Evolutionary conservation across 164 flowering plant species (phyloP), one percentile per base, ranked within the genome.

Genomic region (Magnolia sinica): DNA sequence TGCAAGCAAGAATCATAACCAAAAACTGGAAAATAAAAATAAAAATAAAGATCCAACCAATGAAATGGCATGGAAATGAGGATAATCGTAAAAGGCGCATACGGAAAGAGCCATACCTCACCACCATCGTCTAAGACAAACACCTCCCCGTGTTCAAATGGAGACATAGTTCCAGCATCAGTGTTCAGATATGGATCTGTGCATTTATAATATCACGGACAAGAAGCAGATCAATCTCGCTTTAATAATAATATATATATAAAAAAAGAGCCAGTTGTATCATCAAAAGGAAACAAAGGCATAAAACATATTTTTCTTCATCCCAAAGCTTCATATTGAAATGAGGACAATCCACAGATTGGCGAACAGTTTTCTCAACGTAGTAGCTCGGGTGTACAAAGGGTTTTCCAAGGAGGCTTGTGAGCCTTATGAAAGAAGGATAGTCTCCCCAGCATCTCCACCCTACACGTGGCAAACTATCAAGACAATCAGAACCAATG

Each of bases 121-220:
- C 98, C 97, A 18, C 99, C 99, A 79, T 95, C 99, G 79, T 95
- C 98, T 73, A 93, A 85, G 71, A 95, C 99, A 81, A 81, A 95
- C 71, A 95, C 98, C 82, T 95, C 98, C 2, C 98, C 98, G 64
- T 95, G 98, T 87, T 95, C 98, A 63, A 91, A 88, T 73, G 98
- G 98, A 63, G 98, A 93, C 98, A 95, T 95, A 0, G 98, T 95
- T 78, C 98, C 98, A 8, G 98, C 98, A 85, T 95, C 98, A 29
- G 89, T 91, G 82, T 95, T 95, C 79, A 95, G 74, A 82, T 95
- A 95, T 58, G 98, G 98, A 89, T 95, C 98, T 95, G 91, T 73
- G 70, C 50, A 79, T 14, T 29, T 11, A 22, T 50, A 68, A 11
- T 59, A 37, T 37, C 45, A 59, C 19, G 16, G 7, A 59, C 64